Percentiles rank a stretch among this genome's conserved stretches.
phyloP scores from a whole-genome alignment of 2,329 filamentous ascomycete genomes.

The Aspergillus texensis region DNA sequence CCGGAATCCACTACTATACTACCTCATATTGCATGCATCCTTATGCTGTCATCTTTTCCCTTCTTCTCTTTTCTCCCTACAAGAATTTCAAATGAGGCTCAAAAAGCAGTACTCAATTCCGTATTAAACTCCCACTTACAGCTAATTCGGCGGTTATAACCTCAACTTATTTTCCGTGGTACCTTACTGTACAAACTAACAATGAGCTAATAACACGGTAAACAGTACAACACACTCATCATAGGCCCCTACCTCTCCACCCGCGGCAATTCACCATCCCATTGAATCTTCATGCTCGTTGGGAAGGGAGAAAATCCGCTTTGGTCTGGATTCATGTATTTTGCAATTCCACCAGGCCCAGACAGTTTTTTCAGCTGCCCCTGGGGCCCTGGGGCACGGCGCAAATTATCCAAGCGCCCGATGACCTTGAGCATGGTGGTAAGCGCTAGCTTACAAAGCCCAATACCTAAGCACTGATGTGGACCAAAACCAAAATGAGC shows the following conservation, averaged over 20 bases:
- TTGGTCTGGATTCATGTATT: constrained; percentile 49
- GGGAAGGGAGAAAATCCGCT: constrained; percentile 48
- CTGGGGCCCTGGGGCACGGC: constrained; percentile 44
- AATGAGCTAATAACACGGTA: neutral
- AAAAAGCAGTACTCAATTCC: neutral
- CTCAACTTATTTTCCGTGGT: neutral
- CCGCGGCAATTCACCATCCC: constrained; percentile 42
- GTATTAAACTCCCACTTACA: neutral
- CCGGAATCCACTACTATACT: neutral
- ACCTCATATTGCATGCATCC: neutral
- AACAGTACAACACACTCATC: neutral
- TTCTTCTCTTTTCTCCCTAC: neutral
- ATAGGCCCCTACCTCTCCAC: neutral
- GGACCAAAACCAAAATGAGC: constrained; percentile 66
- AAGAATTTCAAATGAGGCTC: neutral
- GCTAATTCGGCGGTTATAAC: neutral
- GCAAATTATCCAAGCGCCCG: constrained; percentile 44
- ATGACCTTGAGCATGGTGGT: constrained; percentile 46
- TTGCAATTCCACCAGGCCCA: constrained; percentile 43
- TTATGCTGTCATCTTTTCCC: neutral
- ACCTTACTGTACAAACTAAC: neutral
- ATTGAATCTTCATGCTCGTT: constrained; percentile 47
- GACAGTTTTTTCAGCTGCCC: constrained; percentile 44
- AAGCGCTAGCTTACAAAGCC: constrained; percentile 35
- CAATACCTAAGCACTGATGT: constrained; percentile 62